These are phyloP conservation scores for Cladosporium cucumerinum DNA, from an alignment of 2,329 filamentous ascomycete species.

Conservation along the genomic window DNA sequence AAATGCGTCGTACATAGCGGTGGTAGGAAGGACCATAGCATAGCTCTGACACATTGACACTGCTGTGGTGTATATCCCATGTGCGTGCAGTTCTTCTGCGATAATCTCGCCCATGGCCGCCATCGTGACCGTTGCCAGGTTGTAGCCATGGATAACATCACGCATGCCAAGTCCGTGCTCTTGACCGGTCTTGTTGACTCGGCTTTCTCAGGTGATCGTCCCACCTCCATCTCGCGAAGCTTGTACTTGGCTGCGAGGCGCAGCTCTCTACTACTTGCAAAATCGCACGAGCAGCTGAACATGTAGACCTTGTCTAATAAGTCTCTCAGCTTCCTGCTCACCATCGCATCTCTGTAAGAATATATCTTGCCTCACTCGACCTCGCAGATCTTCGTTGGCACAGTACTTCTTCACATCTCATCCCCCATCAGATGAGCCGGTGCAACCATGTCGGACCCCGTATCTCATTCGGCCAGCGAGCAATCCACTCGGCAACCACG, in stretches of 20 bases:
- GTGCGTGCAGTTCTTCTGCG: neutral
- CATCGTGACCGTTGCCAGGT: neutral
- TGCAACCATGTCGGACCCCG: neutral
- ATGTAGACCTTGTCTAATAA: neutral
- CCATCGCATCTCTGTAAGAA: too few species aligned
- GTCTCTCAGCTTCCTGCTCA: too few species aligned
- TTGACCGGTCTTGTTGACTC: neutral
- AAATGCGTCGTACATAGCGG: neutral
- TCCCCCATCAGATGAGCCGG: neutral
- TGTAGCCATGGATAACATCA: neutral
- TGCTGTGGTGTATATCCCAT: neutral
- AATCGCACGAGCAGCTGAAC: neutral
- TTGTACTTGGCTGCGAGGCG: neutral
- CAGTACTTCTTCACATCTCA: neutral
- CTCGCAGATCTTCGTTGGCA: neutral
- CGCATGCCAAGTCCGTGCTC: neutral
- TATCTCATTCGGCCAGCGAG: neutral
- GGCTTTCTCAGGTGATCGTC: neutral
- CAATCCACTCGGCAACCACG: slow-evolving; percentile 10
- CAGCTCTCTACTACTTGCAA: neutral
- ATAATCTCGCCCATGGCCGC: neutral
- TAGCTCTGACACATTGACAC: neutral
- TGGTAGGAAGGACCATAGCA: neutral
- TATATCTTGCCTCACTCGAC: neutral
- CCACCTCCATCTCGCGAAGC: neutral